phyloP scores from a whole-genome alignment of 805 yeast genomes.

The Naumovozyma dairenensis region DNA sequence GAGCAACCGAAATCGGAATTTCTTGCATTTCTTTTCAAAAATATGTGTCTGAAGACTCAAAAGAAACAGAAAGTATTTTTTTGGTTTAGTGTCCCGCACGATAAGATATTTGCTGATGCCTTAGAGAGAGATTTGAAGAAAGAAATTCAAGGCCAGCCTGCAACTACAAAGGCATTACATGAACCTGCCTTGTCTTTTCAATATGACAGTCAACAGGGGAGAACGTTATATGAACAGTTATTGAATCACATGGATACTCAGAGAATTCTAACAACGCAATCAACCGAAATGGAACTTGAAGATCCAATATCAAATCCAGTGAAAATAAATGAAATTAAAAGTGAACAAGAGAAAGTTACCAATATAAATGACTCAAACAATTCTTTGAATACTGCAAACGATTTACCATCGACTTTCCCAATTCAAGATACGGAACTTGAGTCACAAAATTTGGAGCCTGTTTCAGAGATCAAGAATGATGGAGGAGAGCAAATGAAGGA shows the following conservation, averaged over 20 bases:
- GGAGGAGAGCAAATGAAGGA: too few relatives aligned
- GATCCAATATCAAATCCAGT: too few relatives aligned
- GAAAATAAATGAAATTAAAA: too few relatives aligned
- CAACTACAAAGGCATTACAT: conserved; percentile 61
- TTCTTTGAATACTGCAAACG: too few relatives aligned
- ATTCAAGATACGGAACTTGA: too few relatives aligned
- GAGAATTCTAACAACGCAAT: too few relatives aligned
- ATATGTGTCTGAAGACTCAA: conserved; percentile 84
- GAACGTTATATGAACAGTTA: conserved; percentile 47
- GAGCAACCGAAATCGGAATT: conserved; percentile 84
- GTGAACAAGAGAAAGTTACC: too few relatives aligned
- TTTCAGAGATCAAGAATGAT: too few relatives aligned
- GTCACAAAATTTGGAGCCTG: too few relatives aligned
- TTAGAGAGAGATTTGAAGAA: conserved; percentile 84
- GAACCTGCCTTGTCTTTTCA: conserved; percentile 77
- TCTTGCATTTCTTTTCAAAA: conserved; percentile 72
- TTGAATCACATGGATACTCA: conserved; percentile 1
- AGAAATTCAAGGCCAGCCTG: conserved; percentile 48
- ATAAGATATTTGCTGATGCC: conserved; percentile 85
- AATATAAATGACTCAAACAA: too few relatives aligned
- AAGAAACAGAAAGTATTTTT: conserved; percentile 94
- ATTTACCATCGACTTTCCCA: too few relatives aligned
- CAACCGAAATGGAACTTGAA: too few relatives aligned
- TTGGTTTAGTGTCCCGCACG: conserved; percentile 96
- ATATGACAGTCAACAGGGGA: conserved; percentile 40